A percentile compares a stretch with the other conserved stretches of the same genome.
These are phyloP conservation scores for Fraxinus anomala DNA, from an alignment of 257 asterid species.

Conservation along the genomic window DNA sequence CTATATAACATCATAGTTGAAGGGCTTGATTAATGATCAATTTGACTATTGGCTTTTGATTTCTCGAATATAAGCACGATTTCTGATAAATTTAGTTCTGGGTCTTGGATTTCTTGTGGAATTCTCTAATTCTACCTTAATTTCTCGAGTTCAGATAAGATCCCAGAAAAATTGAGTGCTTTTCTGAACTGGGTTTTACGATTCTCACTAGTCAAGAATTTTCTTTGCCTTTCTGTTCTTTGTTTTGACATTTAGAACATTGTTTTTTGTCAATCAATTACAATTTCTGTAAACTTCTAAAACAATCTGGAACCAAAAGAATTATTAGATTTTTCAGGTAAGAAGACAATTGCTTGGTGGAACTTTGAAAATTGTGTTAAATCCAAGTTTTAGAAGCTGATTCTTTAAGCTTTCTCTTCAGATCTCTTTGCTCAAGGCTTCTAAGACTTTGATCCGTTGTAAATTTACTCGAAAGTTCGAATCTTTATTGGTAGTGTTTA, in stretches of 20 bases:
- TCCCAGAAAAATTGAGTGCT: too few species aligned
- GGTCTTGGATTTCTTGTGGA: too few species aligned
- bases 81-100: too few species aligned
- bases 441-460: slow-evolving; percentile 14
- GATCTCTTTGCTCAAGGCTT: slow-evolving; percentile 33
- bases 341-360: slow-evolving; percentile 9
- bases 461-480: slow-evolving; percentile 19
- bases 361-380: not conserved
- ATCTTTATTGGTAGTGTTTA: slow-evolving; percentile 7
- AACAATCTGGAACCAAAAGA: not conserved
- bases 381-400: slow-evolving; percentile 25
- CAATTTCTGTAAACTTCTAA: slow-evolving; percentile 13
- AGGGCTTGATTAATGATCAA: too few species aligned
- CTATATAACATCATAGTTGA: too few species aligned
- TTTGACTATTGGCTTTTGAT: too few species aligned
- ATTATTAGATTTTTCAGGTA: slow-evolving; percentile 18
- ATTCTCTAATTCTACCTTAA: too few species aligned
- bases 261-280: slow-evolving; percentile 5
- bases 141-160: too few species aligned
- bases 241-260: slow-evolving; percentile 7
- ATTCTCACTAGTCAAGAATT: too few species aligned
- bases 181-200: too few species aligned
- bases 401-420: slow-evolving; percentile 29
- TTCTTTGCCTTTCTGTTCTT: too few species aligned
- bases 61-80: too few species aligned